Evolutionary conservation across 2,329 filamentous ascomycete species (phyloP).

Genomic region (Sclerotinia subarctica): DNA sequence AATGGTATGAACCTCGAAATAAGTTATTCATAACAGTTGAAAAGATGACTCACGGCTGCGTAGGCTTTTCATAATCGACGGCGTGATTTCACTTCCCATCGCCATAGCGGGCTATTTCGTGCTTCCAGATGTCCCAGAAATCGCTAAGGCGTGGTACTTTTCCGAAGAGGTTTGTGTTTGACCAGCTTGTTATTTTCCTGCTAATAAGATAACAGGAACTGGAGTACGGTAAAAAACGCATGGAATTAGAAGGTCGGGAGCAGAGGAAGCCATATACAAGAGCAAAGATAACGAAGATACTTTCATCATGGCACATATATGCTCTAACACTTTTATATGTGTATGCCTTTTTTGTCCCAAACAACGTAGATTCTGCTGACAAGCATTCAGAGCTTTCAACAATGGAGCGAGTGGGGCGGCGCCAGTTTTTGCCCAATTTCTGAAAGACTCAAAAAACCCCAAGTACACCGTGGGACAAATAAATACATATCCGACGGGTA

Average conservation of each 20-base stretch:
- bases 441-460: conserved; percentile 42
- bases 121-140: conserved; percentile 41
- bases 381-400: conserved; percentile 10
- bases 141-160: conserved; percentile 21
- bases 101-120: conserved; percentile 33
- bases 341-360: not conserved
- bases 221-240: conserved; percentile 25
- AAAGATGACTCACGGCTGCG: conserved; percentile 20
- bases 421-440: conserved; percentile 43
- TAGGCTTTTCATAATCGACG: conserved; percentile 44
- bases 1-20: conserved; percentile 13
- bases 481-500: conserved; percentile 36
- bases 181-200: conserved; percentile 19
- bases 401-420: not conserved
- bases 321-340: conserved; percentile 35
- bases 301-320: conserved; percentile 43
- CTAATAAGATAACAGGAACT: conserved; percentile 12
- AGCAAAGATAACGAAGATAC: conserved; percentile 39
- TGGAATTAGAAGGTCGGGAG: conserved; percentile 40
- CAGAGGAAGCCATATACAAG: conserved; percentile 41
- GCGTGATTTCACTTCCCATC: conserved; percentile 38
- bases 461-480: conserved; percentile 36
- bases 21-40: not conserved
- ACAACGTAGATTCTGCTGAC: not conserved
- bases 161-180: conserved; percentile 12